Base-by-base conservation (phyloP, 768 basidiomycete species). In the Boletales sp. region DNA sequence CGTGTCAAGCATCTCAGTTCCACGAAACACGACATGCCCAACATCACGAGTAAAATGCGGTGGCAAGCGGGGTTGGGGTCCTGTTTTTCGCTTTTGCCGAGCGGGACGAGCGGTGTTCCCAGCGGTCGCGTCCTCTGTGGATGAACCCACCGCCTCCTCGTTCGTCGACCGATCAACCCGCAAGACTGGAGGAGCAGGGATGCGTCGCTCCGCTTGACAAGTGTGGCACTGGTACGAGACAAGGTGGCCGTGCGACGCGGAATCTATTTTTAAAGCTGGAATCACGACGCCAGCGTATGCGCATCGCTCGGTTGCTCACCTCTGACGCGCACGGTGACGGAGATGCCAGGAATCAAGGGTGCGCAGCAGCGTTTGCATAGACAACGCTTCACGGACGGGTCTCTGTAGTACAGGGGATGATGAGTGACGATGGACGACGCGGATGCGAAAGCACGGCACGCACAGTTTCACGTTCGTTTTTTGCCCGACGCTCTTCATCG, bases 391-490 rank as follows among this genome's bases (percentile, higher is more conserved):
- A 94, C 76, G 1, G 78, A 71, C 0, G 91, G 90, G 63, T 94
- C 91, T 58, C 91, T 92, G 55, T 39, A 2, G 30, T 6, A 21
- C 25, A 14, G 25, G n/a, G 37, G 19, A 14, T 15, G 15, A 28
- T 33, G 32, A 33, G n/a, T n/a, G n/a, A 21, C 21, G 21, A 21
- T 4, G 21, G 21, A 21, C 21, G 21, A 21, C 21, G 21, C 21
- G 21, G 21, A 4, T 21, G 21, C 21, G 21, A 2, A 21, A 21
- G 21, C 21, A 21, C 21, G 9, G 4, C 33, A 70, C 80, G 38
- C 35, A 92, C 91, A 92, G 83, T 61, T 82, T 83, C 18, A 89
- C 82, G 18, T 82, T 86, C 1, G 87, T 82, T 64, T 87, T 90
- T 68, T 82, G 79, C 5, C 86, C 85, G 14, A 93, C 83, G 33